Base-by-base conservation (phyloP, 345 rosid species). In the Iberis pinnata region DNA sequence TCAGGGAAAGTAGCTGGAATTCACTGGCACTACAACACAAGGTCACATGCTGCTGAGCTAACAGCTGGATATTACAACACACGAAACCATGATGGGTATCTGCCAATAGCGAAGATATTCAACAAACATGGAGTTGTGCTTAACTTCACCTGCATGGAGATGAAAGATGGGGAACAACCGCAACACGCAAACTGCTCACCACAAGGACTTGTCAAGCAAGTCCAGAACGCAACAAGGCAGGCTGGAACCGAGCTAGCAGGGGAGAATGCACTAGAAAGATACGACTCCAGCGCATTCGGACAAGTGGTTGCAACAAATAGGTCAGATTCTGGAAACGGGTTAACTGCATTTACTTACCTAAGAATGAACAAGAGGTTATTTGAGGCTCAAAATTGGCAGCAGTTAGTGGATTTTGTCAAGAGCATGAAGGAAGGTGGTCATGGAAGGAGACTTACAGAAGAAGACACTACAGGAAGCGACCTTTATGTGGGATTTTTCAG, bases 121-220 rank as follows among this genome's bases (percentile, higher is more conserved):
- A 63, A 73, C 42, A 84, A 78, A 64, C 72, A 88, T 27, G 83
- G 76, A 6, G 89, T 75, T 33, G 80, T 83, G 13, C 59, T 82
- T 14, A 87, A 92, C 73, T 92, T 88, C 81, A 92, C 98, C 53
- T 92, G 96, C 88, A 87, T 88, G 96, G 98, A 92, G 61, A 84
- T 84, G 96, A 78, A 70, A 66, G 96, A 87, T 43, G 68, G 70
- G 1, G 86, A 87, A 42, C 96, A 87, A 60, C 93, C 89, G 0
- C 76, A 62, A 29, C 36, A 75, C 40, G 93, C 93, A 16, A 78
- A 81, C 43, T 84, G 96, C 72, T 92, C 98, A 0, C 95, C 98
- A 0, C 86, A 87, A 80, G 95, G 95, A 37, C 73, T 88, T 53
- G 96, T 92, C 7, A 61, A 42, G 73, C 98, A 92, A 73, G 89